Evolutionary conservation across 1,139 yeast genomes (phyloP).

Genomic region (Candida dubliniensis): DNA sequence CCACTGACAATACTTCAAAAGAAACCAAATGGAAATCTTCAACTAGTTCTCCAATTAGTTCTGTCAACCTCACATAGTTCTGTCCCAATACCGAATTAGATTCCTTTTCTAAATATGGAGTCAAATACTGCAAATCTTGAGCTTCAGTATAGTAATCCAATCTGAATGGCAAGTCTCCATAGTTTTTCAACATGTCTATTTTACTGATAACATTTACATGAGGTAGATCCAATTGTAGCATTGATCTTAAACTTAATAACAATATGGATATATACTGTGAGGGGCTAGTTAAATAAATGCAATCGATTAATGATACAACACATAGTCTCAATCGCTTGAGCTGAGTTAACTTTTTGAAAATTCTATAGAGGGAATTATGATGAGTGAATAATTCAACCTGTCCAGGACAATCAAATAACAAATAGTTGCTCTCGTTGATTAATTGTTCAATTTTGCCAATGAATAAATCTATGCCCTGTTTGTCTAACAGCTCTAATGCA

Average conservation of each 20-base stretch:
- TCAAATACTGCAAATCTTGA: conserved; percentile 70
- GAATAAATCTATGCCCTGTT: conserved; percentile 52
- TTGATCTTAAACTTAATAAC: conserved; percentile 72
- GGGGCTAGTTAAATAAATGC: conserved; percentile 81
- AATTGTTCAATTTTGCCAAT: conserved; percentile 57
- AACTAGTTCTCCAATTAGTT: conserved; percentile 77
- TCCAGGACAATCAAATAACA: conserved; percentile 83
- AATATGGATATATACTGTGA: conserved; percentile 88
- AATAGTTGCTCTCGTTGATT: conserved; percentile 60
- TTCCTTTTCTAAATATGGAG: conserved; percentile 72
- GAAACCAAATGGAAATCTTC: conserved; percentile 86
- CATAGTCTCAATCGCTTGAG: conserved; percentile 70
- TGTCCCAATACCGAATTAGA: conserved; percentile 60
- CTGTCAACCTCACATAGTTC: conserved; percentile 68
- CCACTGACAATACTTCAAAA: conserved; percentile 87
- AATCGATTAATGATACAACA: conserved; percentile 85
- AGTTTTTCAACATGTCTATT: conserved; percentile 74
- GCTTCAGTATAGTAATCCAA: conserved; percentile 90
- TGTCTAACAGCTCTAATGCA: conserved; percentile 70
- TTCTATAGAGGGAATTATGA: conserved; percentile 38
- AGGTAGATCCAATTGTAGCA: conserved; percentile 48
- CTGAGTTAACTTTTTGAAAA: conserved; percentile 38
- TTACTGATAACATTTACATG: conserved; percentile 66
- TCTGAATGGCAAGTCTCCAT: conserved; percentile 61
- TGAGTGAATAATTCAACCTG: conserved; percentile 52